Conservation (phyloP, 2,329 filamentous ascomycete genomes). For the Fusarium sp. region DNA sequence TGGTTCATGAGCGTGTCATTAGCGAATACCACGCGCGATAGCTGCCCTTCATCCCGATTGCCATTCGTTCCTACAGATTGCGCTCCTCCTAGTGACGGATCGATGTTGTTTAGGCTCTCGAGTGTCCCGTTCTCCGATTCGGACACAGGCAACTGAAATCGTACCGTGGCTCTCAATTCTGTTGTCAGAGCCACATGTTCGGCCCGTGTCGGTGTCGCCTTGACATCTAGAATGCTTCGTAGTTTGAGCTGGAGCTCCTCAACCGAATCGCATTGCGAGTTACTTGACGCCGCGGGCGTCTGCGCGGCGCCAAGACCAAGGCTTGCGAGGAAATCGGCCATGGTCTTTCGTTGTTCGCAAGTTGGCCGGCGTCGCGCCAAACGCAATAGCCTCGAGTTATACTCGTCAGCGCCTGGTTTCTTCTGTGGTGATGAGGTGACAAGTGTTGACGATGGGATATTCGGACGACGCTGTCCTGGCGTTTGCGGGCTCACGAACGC, state of each 20-base stretch:
- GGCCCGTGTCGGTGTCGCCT: slow-evolving; percentile 57
- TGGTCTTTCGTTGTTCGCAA: slow-evolving; percentile 22
- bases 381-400: slow-evolving; percentile 25
- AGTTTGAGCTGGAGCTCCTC: slow-evolving; percentile 60
- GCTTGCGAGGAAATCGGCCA: slow-evolving; percentile 52
- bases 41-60: slow-evolving; percentile 26
- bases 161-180: slow-evolving; percentile 55
- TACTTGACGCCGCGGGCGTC: slow-evolving; percentile 28
- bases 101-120: slow-evolving; percentile 46
- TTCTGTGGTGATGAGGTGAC: slow-evolving; percentile 20
- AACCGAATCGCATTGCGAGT: slow-evolving; percentile 45
- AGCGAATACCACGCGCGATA: slow-evolving; percentile 52
- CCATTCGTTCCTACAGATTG: slow-evolving; percentile 24
- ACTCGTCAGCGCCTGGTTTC: slow-evolving; percentile 22
- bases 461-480: not conserved
- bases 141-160: slow-evolving; percentile 53
- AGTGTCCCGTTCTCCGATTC: slow-evolving; percentile 49
- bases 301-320: slow-evolving; percentile 45
- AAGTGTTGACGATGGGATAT: slow-evolving; percentile 3
- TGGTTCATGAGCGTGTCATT: slow-evolving; percentile 60
- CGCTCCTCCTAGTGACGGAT: slow-evolving; percentile 47
- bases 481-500: slow-evolving; percentile 25
- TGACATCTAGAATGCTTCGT: slow-evolving; percentile 51
- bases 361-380: slow-evolving; percentile 12
- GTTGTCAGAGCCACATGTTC: slow-evolving; percentile 59